Conservation (phyloP, 176 grass and related monocot genomes). For the Puya raimondii region DNA sequence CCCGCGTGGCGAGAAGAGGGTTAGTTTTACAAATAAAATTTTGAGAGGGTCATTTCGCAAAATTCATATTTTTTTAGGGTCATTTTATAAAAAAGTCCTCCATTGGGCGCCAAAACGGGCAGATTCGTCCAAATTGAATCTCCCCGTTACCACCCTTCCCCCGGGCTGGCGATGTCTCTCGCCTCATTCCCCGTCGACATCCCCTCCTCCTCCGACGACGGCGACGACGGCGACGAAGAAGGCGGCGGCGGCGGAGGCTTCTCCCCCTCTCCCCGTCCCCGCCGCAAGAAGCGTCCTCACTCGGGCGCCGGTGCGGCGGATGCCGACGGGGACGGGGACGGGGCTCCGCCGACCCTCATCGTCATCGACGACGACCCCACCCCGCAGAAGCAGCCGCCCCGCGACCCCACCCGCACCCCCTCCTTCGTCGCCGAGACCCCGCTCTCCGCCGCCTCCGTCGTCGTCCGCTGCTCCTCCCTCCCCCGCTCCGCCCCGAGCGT, state of each 20-base stretch:
- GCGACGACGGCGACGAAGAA: conserved; percentile 22
- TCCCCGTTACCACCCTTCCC: no score
- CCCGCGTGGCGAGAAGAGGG: no score
- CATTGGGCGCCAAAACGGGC: no score
- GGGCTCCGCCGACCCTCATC: conserved; percentile 11
- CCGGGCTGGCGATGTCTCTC: no score
- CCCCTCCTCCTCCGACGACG: neutral
- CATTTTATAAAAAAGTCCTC: no score
- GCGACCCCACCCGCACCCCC: neutral
- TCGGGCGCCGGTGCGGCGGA: neutral
- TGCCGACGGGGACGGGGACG: neutral
- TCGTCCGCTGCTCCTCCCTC: conserved; percentile 9
- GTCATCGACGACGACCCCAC: conserved; percentile 46
- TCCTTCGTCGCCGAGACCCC: conserved; percentile 22
- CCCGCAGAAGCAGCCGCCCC: conserved; percentile 22
- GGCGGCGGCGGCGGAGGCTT: neutral
- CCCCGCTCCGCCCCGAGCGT: neutral
- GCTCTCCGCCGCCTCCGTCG: conserved; percentile 4
- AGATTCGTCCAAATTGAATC: no score
- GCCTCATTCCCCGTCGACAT: conserved; percentile 14
- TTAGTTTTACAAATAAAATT: no score
- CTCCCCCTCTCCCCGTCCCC: neutral
- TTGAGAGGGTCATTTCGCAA: no score
- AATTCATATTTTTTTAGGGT: no score
- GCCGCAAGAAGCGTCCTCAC: conserved; percentile 8